Percentiles rank a stretch among this genome's conserved stretches.
phyloP scores from a whole-genome alignment of 2,329 filamentous ascomycete genomes.

The Sporothrix brasiliensis region DNA sequence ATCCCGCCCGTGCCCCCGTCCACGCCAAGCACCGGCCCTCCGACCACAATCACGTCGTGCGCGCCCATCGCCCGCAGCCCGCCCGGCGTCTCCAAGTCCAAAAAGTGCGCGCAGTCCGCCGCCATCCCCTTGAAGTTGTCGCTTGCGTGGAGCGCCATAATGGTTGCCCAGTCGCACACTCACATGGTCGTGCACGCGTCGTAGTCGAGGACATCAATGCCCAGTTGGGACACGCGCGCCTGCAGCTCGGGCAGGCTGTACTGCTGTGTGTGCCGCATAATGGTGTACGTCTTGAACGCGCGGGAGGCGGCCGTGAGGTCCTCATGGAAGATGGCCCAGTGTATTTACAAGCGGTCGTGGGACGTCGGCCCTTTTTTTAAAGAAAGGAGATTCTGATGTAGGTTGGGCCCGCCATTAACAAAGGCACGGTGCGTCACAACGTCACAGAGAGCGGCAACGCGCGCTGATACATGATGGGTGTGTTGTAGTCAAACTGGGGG shows the following conservation, averaged over 20 bases:
- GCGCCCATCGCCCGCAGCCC: slow-evolving; percentile 24
- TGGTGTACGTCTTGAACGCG: slow-evolving; percentile 5
- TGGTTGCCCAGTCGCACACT: slow-evolving; percentile 25
- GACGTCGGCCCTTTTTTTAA: slow-evolving; percentile 27
- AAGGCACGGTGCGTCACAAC: background rate
- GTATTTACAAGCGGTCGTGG: slow-evolving; percentile 28
- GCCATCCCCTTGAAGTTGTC: slow-evolving; percentile 25
- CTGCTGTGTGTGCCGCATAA: slow-evolving; percentile 27
- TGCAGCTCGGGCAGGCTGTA: slow-evolving; percentile 12
- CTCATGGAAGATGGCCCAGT: slow-evolving; percentile 25
- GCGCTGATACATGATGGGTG: slow-evolving; percentile 27
- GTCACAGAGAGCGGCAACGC: background rate
- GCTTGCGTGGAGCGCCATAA: slow-evolving; percentile 24
- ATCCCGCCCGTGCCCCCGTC: slow-evolving; percentile 11
- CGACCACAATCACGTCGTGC: slow-evolving; percentile 23
- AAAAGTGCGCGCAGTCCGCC: slow-evolving; percentile 25
- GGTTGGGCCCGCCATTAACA: background rate
- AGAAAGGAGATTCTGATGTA: slow-evolving; percentile 30
- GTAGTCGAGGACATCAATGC: slow-evolving; percentile 22
- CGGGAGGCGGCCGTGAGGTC: slow-evolving; percentile 26
- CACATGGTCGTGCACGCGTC: slow-evolving; percentile 30
- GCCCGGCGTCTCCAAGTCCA: slow-evolving; percentile 11
- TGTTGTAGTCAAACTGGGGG: slow-evolving; percentile 20
- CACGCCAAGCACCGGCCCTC: background rate
- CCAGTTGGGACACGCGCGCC: background rate